Conservation (phyloP, 73 alveolate genomes). For the Blepharisma japonicum region DNA sequence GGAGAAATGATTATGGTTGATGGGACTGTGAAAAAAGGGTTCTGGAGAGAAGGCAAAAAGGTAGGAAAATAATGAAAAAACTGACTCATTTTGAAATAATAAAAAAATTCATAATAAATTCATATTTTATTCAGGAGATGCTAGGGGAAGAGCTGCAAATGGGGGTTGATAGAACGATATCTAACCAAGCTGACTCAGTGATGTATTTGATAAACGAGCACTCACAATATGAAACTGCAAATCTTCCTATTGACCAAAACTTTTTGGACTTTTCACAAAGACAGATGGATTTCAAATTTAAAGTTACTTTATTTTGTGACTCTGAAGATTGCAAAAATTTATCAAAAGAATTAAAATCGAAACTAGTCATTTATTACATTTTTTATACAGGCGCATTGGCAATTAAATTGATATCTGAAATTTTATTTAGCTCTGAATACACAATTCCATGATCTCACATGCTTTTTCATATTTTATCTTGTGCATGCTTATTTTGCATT, state of each 20-base stretch:
- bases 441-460: too few relatives aligned
- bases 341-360: not conserved
- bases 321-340: not conserved
- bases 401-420: not conserved
- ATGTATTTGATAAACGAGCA: too few relatives aligned
- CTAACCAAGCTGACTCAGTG: too few relatives aligned
- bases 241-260: conserved; percentile 7
- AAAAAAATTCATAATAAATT: too few relatives aligned
- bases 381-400: not conserved
- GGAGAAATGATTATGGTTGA: conserved; percentile 56
- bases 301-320: not conserved
- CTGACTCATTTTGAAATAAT: too few relatives aligned
- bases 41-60: conserved; percentile 51
- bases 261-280: not conserved
- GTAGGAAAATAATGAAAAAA: too few relatives aligned
- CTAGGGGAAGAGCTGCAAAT: too few relatives aligned
- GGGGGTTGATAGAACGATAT: too few relatives aligned
- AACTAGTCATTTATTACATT: not conserved
- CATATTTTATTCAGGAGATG: too few relatives aligned
- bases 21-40: conserved; percentile 53
- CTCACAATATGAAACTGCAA: not conserved
- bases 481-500: too few relatives aligned
- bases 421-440: too few relatives aligned
- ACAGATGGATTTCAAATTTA: not conserved
- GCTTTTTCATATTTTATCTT: too few relatives aligned